Base-by-base conservation (phyloP, 1,284 basidiomycete species). In the Irpex sp. region DNA sequence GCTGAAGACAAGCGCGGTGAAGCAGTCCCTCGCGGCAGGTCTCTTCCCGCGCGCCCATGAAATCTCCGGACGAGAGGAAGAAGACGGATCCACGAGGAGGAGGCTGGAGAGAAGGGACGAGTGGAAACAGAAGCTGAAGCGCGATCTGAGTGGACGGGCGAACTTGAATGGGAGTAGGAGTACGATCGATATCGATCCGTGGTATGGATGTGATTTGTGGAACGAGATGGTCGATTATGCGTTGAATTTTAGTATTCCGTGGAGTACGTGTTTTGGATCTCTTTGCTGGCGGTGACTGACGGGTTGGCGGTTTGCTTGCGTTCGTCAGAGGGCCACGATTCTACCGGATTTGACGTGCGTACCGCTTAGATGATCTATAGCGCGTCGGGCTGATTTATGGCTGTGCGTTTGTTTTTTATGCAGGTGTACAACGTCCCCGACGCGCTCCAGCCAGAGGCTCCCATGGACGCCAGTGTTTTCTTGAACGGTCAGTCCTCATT, bases 161-260 rank as follows among this genome's bases (percentile, higher is more conserved):
- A n/a, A n/a, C n/a, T n/a, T n/a, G n/a, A 66, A 68, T 43, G 67
- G 70, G 46, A 33, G 6, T 33, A 6, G 31, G 31, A 33, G 31
- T 33, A 69, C 67, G n/a, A 67, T 73, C 47, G 72, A 74, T 56
- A 67, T 73, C 47, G 72, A 74, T 56, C 62, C 73, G 8, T 74
- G 64, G 56, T 75, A 75, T 62, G 67, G 66, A 9, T 74, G 74
- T 53, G 66, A 68, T 57, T 57, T 72, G 6, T 69, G 67, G 39
- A 69, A 70, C 50, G 71, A 73, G 66, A 58, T 72, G 59, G 57
- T 69, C 4, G 73, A 74, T 51, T 74, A 73, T 67, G 73, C 72
- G 8, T 57, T 69, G 26, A 75, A 74, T 55, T 73, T 68, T 60
- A 69, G 74, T 3, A 65, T 66, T 21, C 72, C 73, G 0, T 75